Base-by-base conservation (phyloP, 2,329 filamentous ascomycete genomes). In the Thelonectria olida region DNA sequence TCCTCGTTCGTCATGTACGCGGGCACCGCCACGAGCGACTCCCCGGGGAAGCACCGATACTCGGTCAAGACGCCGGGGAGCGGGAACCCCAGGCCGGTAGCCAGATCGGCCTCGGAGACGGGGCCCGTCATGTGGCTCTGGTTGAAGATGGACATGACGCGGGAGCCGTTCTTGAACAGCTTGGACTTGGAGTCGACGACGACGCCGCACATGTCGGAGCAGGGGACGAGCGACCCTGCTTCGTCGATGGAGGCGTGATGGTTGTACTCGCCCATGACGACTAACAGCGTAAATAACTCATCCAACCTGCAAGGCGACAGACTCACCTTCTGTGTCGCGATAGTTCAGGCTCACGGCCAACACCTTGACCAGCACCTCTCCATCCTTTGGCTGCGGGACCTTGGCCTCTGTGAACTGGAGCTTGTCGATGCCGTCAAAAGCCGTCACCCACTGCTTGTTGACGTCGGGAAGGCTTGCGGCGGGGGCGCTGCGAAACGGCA, bases 131-230 rank as follows among this genome's bases (percentile, higher is more conserved):
- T 76, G 68, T 86, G 83, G 7, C 75, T 76, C 72, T 85, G 83
- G 67, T 84, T 84, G 75, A 91, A 92, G 52, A 85, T 90, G 19
- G 84, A 84, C 56, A 90, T 81, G 38, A 92, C 89, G n/a, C 88
- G 85, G 58, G 90, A 85, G 59, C 89, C 89, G 15, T 79, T 75
- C 54, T 81, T 79, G 78, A 85, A 86, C 31, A 70, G 67, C 5
- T 63, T 45, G 6, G 78, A 76, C 3, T 75, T 72, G 9, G 80
- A 77, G n/a, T 76, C 79, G 2, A 85, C 77, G 45, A 92, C 79
- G 8, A 81, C 81, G 44, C 90, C 90, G 75, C 88, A 90, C 82
- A 90, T 90, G 75, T 92, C 90, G 20, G 88, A 90, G 74, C 87
- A 89, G 2, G 89, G 88, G 1, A 92, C 86, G 12, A 91, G 68